Conservation (phyloP, 306 rosid species). For the Neltuma alba region DNA sequence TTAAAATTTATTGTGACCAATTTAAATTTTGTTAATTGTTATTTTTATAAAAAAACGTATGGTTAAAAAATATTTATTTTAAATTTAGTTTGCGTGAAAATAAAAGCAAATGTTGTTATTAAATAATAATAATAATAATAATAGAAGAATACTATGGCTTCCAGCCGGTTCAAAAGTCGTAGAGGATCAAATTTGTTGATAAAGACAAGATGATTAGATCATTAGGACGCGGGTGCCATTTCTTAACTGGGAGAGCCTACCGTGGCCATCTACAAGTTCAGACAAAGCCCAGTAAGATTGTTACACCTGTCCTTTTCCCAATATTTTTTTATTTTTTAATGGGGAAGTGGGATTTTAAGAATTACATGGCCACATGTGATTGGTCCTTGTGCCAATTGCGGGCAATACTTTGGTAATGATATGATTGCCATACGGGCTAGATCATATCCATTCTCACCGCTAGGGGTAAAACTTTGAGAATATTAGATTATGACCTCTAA, state of each 20-base stretch:
- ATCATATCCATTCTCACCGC: background rate
- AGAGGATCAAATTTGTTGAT: conserved; percentile 1
- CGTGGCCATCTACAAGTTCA: background rate
- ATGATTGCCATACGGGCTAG: background rate
- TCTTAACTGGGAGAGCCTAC: background rate
- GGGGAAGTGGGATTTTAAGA: background rate
- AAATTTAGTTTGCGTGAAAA: background rate
- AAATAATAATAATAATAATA: background rate
- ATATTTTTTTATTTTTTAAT: background rate
- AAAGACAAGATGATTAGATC: conserved; percentile 39
- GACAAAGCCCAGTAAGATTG: background rate
- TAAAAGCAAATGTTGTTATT: background rate
- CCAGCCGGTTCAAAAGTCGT: background rate
- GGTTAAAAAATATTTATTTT: no score
- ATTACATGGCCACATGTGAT: conserved; percentile 5
- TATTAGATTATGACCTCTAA: conserved; percentile 20
- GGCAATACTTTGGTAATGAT: background rate
- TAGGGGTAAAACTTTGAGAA: background rate
- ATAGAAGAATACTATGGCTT: background rate
- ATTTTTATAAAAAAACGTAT: no score
- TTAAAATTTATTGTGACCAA: background rate
- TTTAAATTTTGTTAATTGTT: no score
- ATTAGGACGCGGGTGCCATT: background rate
- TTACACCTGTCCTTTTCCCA: conserved; percentile 2
- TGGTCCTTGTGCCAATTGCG: background rate